Evolutionary conservation across 1,284 basidiomycete genomes (phyloP).

Genomic region (Leccinum fallax): DNA sequence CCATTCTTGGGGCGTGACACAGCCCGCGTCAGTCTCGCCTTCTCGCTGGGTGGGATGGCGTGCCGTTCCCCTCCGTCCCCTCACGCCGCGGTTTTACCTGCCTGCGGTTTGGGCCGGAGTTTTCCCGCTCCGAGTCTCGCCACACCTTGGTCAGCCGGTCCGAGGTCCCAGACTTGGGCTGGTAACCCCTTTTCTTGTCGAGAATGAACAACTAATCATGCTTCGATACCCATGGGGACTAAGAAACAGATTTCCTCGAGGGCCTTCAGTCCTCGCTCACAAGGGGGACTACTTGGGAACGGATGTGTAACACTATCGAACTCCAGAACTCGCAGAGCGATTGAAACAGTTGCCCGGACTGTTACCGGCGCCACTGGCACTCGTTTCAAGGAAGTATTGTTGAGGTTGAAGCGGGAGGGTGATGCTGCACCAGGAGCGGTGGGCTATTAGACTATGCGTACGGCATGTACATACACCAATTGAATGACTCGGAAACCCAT

Average conservation of each 20-base stretch:
- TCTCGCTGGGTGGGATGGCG: not conserved
- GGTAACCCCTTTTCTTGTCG: not conserved
- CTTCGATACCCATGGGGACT: conserved; percentile 60
- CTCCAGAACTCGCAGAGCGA: conserved; percentile 94
- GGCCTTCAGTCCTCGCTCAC: conserved; percentile 78
- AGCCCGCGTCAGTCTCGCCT: not conserved
- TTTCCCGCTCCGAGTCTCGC: not conserved
- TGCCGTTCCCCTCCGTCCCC: not conserved
- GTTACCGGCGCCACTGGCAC: conserved; percentile 77
- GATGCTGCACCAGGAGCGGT: conserved; percentile 88
- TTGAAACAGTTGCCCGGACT: conserved; percentile 82
- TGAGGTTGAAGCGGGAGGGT: conserved; percentile 74
- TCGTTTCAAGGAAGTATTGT: conserved; percentile 89
- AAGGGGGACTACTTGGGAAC: conserved; percentile 94
- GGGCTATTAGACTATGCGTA: conserved; percentile 65
- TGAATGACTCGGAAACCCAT: conserved; percentile 7
- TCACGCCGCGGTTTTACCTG: not conserved
- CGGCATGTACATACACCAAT: conserved; percentile 3
- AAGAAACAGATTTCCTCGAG: conserved; percentile 82
- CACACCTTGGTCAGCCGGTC: not conserved
- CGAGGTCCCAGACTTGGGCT: too few species aligned
- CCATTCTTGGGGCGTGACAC: not conserved
- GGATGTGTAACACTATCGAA: conserved; percentile 92
- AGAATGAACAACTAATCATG: conserved; percentile 2
- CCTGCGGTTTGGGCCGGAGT: not conserved